Evolutionary conservation across 2,329 filamentous ascomycete genomes (phyloP).

Genomic region (Colletotrichum sp.): DNA sequence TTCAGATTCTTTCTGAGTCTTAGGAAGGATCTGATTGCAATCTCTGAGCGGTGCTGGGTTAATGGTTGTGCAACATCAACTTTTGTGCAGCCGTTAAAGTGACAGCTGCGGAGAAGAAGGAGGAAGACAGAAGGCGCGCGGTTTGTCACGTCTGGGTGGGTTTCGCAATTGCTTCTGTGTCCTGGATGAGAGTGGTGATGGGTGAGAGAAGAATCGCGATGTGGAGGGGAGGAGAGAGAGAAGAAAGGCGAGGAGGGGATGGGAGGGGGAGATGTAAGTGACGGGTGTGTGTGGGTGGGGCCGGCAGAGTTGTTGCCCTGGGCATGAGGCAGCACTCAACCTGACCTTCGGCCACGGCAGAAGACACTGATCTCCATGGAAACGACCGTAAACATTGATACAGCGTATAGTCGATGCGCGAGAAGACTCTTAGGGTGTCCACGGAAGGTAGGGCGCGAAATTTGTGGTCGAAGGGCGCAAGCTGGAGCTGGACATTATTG

Average conservation of each 20-base stretch:
- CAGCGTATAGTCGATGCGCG: not conserved
- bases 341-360: not conserved
- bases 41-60: not conserved
- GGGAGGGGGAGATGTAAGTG: not conserved
- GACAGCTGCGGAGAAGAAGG: not conserved
- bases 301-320: not conserved
- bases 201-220: not conserved
- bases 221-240: not conserved
- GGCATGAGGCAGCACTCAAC: not conserved
- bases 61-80: no score
- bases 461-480: no score
- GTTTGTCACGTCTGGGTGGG: not conserved
- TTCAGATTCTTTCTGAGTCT: accelerated
- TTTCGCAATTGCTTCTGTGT: not conserved
- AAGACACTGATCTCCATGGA: not conserved
- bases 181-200: not conserved
- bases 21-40: not conserved
- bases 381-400: accelerated
- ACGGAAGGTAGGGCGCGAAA: not conserved
- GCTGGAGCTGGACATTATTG: no score
- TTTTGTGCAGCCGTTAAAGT: no score
- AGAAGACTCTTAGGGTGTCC: not conserved
- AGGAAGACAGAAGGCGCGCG: not conserved
- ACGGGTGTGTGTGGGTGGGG: not conserved
- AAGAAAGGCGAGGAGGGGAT: not conserved